Conservation (phyloP, 352 stramenopile genomes). For the Pythium aristosporum region DNA sequence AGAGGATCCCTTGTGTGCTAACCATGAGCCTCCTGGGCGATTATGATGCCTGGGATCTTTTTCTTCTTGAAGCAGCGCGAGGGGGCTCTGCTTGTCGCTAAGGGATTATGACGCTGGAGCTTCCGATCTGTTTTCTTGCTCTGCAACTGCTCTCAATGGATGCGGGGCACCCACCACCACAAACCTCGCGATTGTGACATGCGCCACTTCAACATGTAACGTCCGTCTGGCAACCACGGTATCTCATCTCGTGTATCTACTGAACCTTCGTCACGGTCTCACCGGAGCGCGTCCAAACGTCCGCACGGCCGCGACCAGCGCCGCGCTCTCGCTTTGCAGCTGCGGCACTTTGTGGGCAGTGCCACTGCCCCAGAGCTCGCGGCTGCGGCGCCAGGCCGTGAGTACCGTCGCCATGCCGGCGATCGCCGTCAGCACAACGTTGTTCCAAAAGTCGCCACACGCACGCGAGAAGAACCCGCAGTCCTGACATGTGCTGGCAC, state of each 20-base stretch:
- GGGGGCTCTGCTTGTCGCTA: no score
- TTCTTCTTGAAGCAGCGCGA: no score
- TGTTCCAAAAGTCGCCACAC: slow-evolving; percentile 58
- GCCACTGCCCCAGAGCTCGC: slow-evolving; percentile 32
- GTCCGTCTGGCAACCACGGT: not conserved
- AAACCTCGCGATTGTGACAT: not conserved
- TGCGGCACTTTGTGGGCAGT: slow-evolving; percentile 14
- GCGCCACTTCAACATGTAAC: not conserved
- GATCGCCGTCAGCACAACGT: slow-evolving; percentile 36
- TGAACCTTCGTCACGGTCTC: not conserved
- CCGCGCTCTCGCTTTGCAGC: slow-evolving; percentile 40
- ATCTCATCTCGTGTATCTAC: not conserved
- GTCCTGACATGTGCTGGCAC: slow-evolving; percentile 37
- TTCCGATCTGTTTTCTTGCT: no score
- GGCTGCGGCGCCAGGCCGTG: slow-evolving; percentile 34
- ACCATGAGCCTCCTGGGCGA: no score
- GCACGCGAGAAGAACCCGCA: slow-evolving; percentile 54
- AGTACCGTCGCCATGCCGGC: slow-evolving; percentile 19
- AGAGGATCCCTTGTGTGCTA: no score
- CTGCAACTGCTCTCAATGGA: not conserved
- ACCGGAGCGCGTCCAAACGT: slow-evolving; percentile 41
- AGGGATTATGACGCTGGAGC: no score
- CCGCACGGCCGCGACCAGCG: slow-evolving; percentile 47
- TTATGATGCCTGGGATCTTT: no score
- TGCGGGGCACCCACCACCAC: not conserved